These are phyloP conservation scores for Chenopodium album DNA, from an alignment of 148 eudicot genomes.

Conservation along the genomic window DNA sequence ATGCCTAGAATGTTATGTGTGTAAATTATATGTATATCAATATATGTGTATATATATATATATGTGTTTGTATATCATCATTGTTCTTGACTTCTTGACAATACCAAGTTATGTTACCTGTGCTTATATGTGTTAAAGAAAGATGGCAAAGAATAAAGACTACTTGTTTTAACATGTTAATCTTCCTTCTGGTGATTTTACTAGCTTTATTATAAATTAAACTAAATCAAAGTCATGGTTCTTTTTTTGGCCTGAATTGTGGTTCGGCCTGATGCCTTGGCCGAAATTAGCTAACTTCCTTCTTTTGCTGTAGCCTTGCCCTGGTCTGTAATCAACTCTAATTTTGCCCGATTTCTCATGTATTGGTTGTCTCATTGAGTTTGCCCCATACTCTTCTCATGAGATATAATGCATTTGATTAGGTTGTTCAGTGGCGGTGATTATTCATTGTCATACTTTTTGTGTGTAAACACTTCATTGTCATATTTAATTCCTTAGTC, in stretches of 20 bases:
- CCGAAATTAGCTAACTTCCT: neutral
- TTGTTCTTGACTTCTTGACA: neutral
- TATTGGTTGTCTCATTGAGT: too few relatives aligned
- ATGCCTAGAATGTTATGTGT: conserved; percentile 12
- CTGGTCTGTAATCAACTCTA: neutral
- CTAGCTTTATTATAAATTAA: neutral
- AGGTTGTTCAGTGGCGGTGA: neutral
- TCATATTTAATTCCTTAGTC: neutral
- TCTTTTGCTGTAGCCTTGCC: neutral
- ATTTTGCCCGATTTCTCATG: too few relatives aligned
- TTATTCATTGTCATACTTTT: neutral
- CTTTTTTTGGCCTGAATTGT: neutral
- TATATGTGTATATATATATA: conserved; percentile 17
- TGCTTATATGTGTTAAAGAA: neutral
- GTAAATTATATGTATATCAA: neutral
- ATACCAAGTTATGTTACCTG: conserved; percentile 14
- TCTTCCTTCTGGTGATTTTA: neutral
- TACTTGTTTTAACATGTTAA: neutral
- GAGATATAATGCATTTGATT: neutral
- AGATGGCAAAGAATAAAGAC: neutral
- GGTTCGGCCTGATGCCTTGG: neutral
- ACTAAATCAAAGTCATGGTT: neutral
- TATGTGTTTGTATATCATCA: conserved; percentile 3
- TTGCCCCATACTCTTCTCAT: too few relatives aligned
- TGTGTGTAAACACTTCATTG: neutral